These are phyloP conservation scores for Amesomyces nigricolor DNA, from an alignment of 2,329 filamentous ascomycete genomes.

Conservation along the genomic window DNA sequence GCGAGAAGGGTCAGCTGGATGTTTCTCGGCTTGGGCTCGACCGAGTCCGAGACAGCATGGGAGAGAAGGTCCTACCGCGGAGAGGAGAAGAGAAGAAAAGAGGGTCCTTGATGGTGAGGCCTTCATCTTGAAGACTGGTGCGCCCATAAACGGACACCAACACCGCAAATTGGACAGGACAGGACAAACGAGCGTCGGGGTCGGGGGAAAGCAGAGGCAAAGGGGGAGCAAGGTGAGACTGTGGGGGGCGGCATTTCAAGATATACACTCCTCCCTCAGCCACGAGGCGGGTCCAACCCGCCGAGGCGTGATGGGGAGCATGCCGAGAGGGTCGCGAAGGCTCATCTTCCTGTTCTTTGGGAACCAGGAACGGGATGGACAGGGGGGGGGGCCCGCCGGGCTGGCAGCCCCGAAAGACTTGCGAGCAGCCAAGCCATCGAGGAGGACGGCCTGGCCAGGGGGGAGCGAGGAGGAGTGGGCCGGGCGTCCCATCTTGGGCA, in stretches of 20 bases:
- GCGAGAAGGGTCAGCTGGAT: constrained; percentile 9
- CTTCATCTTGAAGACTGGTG: constrained; percentile 32
- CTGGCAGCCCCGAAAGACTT: constrained; percentile 5
- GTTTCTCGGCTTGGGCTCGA: background rate
- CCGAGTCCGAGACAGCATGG: background rate
- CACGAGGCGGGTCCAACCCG: constrained; percentile 5
- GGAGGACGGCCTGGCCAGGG: constrained; percentile 10
- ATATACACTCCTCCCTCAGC: constrained; percentile 10
- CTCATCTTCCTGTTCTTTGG: constrained; percentile 6
- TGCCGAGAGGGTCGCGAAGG: background rate
- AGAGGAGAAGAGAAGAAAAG: constrained; percentile 25
- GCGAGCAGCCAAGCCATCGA: constrained; percentile 8
- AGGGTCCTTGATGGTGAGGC: constrained; percentile 27
- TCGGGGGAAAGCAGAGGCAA: constrained; percentile 10
- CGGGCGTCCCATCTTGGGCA: background rate
- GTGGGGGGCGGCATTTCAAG: constrained; percentile 11
- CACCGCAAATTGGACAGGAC: constrained; percentile 16
- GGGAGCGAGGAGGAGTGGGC: constrained; percentile 19
- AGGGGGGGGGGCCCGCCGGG: constrained; percentile 13
- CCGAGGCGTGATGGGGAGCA: constrained; percentile 11
- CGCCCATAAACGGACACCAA: constrained; percentile 17
- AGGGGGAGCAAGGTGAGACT: background rate
- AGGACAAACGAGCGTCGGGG: constrained; percentile 23
- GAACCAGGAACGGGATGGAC: constrained; percentile 11
- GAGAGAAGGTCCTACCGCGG: constrained; percentile 16